Conservation (phyloP, 2,329 filamentous ascomycete genomes). For the Colletotrichum euphorbiae region DNA sequence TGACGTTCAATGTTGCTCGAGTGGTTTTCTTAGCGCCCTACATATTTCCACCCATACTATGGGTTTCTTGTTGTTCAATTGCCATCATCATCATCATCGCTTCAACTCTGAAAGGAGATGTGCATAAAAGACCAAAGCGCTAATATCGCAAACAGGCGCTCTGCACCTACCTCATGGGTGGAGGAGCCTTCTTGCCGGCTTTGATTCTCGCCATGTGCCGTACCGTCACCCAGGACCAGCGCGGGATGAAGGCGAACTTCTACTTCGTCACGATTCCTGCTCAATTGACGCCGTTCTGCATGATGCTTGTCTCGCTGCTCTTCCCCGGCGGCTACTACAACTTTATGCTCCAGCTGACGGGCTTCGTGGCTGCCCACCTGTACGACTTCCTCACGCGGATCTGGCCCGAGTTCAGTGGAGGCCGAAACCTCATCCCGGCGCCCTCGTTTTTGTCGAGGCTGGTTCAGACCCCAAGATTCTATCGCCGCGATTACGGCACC, state of each 20-base stretch:
- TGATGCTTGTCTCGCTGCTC: constrained; percentile 80
- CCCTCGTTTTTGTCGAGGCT: constrained; percentile 77
- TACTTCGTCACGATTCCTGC: constrained; percentile 87
- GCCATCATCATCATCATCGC: constrained; percentile 8
- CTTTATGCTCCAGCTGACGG: constrained; percentile 75
- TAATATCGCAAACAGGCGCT: constrained; percentile 56
- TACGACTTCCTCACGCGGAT: constrained; percentile 91
- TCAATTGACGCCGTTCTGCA: constrained; percentile 82
- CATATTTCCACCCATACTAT: constrained; percentile 55
- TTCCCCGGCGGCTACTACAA: constrained; percentile 65
- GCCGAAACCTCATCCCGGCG: constrained; percentile 79
- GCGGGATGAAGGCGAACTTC: constrained; percentile 79
- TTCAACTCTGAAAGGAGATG: constrained; percentile 40
- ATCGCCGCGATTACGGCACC: constrained; percentile 71
- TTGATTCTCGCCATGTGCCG: constrained; percentile 85
- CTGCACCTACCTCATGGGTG: constrained; percentile 64
- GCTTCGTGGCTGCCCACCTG: constrained; percentile 87
- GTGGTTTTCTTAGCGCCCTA: constrained; percentile 73
- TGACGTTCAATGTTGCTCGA: constrained; percentile 66
- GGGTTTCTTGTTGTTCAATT: constrained; percentile 40
- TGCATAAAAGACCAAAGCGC: constrained; percentile 31
- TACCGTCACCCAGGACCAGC: constrained; percentile 87
- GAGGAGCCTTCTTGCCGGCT: constrained; percentile 67
- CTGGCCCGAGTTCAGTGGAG: constrained; percentile 90
- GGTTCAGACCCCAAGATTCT: constrained; percentile 64